phyloP scores from a whole-genome alignment of 2,329 filamentous ascomycete genomes.

The Monosporascus ibericus region DNA sequence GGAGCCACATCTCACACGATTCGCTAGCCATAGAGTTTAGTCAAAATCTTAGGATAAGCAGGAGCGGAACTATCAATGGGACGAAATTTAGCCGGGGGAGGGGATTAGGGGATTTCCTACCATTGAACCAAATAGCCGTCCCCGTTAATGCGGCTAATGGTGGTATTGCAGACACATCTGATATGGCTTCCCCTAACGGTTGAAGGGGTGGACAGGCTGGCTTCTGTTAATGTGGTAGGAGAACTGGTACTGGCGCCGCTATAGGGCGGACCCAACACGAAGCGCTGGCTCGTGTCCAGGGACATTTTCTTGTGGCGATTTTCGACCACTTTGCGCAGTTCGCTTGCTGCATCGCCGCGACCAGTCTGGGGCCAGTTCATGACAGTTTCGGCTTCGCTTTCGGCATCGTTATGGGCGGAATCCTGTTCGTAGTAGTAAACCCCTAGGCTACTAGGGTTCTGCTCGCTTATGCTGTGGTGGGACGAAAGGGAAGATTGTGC shows the following conservation, averaged over 20 bases:
- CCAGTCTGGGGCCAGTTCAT: constrained; percentile 37
- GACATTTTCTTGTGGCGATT: constrained; percentile 38
- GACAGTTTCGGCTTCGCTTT: constrained; percentile 56
- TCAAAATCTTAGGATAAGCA: neutral
- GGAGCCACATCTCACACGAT: constrained; percentile 60
- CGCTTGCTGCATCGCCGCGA: constrained; percentile 52
- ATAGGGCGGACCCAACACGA: constrained; percentile 24
- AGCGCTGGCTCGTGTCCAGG: constrained; percentile 29
- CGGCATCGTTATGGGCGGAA: constrained; percentile 30
- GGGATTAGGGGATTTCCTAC: constrained; percentile 33
- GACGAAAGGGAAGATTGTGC: constrained; percentile 39
- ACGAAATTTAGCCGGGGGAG: neutral
- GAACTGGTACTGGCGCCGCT: constrained; percentile 35
- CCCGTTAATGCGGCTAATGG: constrained; percentile 29
- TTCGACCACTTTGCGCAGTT: constrained; percentile 53
- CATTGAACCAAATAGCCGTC: constrained; percentile 58
- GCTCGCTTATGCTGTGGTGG: constrained; percentile 43
- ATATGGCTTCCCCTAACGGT: constrained; percentile 38
- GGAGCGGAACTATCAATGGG: no score
- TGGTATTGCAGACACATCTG: constrained; percentile 50
- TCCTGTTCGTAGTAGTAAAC: constrained; percentile 29
- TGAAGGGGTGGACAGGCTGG: constrained; percentile 40
- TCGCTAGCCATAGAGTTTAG: constrained; percentile 36
- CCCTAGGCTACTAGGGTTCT: constrained; percentile 37
- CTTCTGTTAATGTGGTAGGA: constrained; percentile 45